Evolutionary conservation across 352 stramenopile genomes (phyloP).

Genomic region (Phytophthora fragariae): DNA sequence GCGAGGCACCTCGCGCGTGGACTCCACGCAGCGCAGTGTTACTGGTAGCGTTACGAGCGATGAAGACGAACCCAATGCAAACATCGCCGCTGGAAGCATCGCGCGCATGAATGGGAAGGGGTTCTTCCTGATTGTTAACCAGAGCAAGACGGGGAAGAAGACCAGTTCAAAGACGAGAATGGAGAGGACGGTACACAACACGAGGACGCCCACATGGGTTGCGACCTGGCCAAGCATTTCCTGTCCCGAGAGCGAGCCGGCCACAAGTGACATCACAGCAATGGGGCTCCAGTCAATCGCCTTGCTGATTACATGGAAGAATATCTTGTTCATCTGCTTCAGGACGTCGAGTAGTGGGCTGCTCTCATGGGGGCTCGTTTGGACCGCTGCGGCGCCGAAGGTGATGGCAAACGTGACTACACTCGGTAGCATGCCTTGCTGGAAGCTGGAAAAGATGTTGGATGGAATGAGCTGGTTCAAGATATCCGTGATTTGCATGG

Average conservation of each 20-base stretch:
- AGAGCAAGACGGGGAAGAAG: slow-evolving; percentile 66
- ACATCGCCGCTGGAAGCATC: slow-evolving; percentile 70
- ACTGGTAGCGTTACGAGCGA: slow-evolving; percentile 74
- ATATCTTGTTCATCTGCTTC: slow-evolving; percentile 78
- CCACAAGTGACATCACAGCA: slow-evolving; percentile 75
- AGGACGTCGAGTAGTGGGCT: slow-evolving; percentile 66
- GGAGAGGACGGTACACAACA: slow-evolving; percentile 60
- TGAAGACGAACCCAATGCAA: slow-evolving; percentile 72
- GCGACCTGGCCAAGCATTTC: slow-evolving; percentile 50
- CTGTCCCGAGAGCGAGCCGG: slow-evolving; percentile 64
- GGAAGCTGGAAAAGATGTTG: slow-evolving; percentile 71
- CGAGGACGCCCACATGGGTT: slow-evolving; percentile 61
- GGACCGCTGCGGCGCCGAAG: slow-evolving; percentile 66
- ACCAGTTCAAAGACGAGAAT: slow-evolving; percentile 60
- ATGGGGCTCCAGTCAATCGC: slow-evolving; percentile 73
- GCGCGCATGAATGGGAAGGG: slow-evolving; percentile 66
- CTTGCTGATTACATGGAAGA: slow-evolving; percentile 71
- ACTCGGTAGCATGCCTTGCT: slow-evolving; percentile 59
- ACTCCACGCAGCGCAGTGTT: slow-evolving; percentile 72
- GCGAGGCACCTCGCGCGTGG: slow-evolving; percentile 63
- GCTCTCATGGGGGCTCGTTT: slow-evolving; percentile 55
- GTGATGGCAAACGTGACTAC: slow-evolving; percentile 73
- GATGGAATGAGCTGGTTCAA: slow-evolving; percentile 56
- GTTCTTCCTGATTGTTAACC: slow-evolving; percentile 52
- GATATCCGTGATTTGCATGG: slow-evolving; percentile 65